Percentiles rank a stretch among this genome's conserved stretches.
phyloP scores from a whole-genome alignment of 2,329 filamentous ascomycete genomes.

The Aureobasidium sp. region DNA sequence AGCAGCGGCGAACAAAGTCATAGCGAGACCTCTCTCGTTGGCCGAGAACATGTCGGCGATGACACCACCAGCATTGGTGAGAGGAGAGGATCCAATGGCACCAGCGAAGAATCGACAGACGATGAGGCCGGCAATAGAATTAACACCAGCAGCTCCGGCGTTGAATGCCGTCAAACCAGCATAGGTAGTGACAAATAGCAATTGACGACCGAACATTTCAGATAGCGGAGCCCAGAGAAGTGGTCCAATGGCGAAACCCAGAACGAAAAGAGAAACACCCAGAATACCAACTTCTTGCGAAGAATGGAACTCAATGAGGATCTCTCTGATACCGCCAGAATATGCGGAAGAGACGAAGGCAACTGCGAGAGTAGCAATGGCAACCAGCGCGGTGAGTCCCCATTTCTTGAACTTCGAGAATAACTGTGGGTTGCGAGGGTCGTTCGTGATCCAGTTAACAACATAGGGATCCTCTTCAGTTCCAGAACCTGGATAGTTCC shows the following conservation, averaged over 20 bases:
- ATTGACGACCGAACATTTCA: constrained; percentile 50
- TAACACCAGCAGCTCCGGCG: constrained; percentile 35
- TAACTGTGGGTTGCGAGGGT: constrained; percentile 60
- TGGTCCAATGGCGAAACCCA: constrained; percentile 52
- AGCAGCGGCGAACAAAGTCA: constrained; percentile 58
- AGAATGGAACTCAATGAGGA: constrained; percentile 50
- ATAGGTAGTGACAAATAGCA: constrained; percentile 33
- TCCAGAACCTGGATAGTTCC: constrained; percentile 38
- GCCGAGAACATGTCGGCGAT: constrained; percentile 42
- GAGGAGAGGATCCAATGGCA: constrained; percentile 36
- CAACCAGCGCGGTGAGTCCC: constrained; percentile 56
- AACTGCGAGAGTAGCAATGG: constrained; percentile 60
- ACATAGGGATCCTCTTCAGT: constrained; percentile 59
- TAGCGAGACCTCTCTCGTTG: constrained; percentile 42
- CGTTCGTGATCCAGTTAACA: constrained; percentile 60
- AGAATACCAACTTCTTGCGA: constrained; percentile 50
- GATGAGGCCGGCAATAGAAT: constrained; percentile 39
- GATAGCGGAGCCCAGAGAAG: constrained; percentile 56
- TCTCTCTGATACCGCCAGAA: constrained; percentile 48
- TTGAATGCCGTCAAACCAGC: constrained; percentile 34
- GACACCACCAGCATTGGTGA: constrained; percentile 41
- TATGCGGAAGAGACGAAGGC: constrained; percentile 64
- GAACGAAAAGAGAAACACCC: constrained; percentile 57
- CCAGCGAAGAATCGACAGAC: constrained; percentile 41
- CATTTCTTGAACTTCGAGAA: constrained; percentile 56